Conservation (phyloP, 1,284 basidiomycete genomes). For the Phlebopus sp. region DNA sequence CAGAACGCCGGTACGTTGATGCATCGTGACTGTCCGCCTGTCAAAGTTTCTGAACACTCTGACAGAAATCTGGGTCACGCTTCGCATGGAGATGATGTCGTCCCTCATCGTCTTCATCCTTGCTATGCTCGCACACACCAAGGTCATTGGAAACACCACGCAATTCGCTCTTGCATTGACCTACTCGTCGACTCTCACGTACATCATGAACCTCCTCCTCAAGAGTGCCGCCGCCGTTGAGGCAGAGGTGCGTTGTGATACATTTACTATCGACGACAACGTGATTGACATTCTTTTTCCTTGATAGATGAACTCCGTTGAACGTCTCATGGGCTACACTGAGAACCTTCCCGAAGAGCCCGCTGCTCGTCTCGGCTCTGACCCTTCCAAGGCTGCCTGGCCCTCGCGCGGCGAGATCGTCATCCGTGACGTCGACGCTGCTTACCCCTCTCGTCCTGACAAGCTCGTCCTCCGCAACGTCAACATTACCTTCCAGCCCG, state of each 20-base stretch:
- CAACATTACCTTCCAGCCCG: constrained; percentile 75
- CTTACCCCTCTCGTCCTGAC: constrained; percentile 81
- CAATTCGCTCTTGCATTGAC: constrained; percentile 29
- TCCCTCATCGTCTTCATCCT: constrained; percentile 24
- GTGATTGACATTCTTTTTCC: constrained; percentile 3
- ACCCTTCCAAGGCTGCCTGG: constrained; percentile 23
- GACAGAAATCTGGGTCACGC: constrained; percentile 32
- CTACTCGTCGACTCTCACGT: constrained; percentile 27
- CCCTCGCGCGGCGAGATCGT: constrained; percentile 26
- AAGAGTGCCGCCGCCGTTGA: constrained; percentile 29
- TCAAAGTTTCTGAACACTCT: constrained; percentile 6
- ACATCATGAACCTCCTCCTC: constrained; percentile 32
- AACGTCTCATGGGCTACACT: constrained; percentile 29
- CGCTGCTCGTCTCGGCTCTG: constrained; percentile 19
- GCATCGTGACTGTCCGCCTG: not conserved
- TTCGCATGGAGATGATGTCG: constrained; percentile 30
- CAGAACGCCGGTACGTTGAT: constrained; percentile 23
- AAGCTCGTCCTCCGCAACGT: constrained; percentile 61
- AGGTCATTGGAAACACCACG: constrained; percentile 19
- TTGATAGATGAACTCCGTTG: constrained; percentile 30
- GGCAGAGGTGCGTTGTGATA: constrained; percentile 23
- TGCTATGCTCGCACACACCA: constrained; percentile 29
- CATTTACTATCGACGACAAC: not conserved
- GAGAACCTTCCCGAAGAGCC: constrained; percentile 25
- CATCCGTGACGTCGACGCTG: constrained; percentile 50